Evolutionary conservation across 208 protist genomes (phyloP), one percentile per base, ranked within the genome.

Genomic region (Leishmania martiniquensis): DNA sequence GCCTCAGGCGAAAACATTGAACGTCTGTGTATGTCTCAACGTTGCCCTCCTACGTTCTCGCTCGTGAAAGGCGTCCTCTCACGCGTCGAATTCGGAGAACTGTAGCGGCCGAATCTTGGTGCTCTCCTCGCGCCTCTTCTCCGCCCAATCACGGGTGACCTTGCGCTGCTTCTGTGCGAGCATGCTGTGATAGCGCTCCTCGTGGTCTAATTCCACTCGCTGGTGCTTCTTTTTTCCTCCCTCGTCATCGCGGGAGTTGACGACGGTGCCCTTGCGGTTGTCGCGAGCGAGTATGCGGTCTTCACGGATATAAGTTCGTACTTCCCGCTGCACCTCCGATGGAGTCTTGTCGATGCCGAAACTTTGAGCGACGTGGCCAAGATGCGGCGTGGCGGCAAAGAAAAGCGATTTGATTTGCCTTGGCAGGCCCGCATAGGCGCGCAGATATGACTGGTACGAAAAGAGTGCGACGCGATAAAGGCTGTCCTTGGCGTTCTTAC

Each of bases 371-470:
- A 99, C 92, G 76, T 98, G 93, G 44, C 93, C 90, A 25, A 99
- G 89, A 72, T 99, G 98, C 42, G 99, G 93, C 37, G 80, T 87
- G 85, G 81, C 98, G 92, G 85, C 80, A 59, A 91, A 91, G 81
- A 91, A 93, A 76, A 85, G 83, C 1, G 60, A 73, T 70, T 90
- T 89, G 42, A 91, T 67, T 42, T 86, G 81, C 59, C 80, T 82
- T 12, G 87, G 86, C 37, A 93, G 82, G 15, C 96, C 98, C 4
- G 98, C 97, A 86, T 99, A 99, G n/a, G 98, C 88, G 71, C 98
- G 94, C 65, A 99, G 86, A 85, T 99, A 99, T 22, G 93, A 98
- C 70, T 98, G 97, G 87, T 99, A 99, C 22, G 97, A 99, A 72
- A 99, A 99, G 25, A 98, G 77, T 6, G 98, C 98, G 13, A 93